Evolutionary conservation across 495 filamentous ascomycete genomes (phyloP), one percentile per base, ranked within the genome.

Genomic region (Aspergillus conjunctus): DNA sequence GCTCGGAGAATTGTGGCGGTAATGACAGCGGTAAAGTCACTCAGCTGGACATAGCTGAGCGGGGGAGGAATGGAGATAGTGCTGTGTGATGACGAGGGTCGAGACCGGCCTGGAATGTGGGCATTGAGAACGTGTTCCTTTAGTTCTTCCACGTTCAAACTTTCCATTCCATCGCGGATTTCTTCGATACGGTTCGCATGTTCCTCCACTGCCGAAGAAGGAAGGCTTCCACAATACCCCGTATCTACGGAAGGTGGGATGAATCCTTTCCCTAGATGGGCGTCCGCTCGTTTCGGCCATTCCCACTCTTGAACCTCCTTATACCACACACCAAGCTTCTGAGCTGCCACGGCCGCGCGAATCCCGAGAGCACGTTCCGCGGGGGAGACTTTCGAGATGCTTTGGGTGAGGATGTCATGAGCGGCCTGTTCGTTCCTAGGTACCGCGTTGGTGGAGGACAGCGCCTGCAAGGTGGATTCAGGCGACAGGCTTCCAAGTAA

Each of bases 1-100:
- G 93, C 85, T 61, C 93, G 90, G 15, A 98, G 68, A 5, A 92
- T 89, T 17, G 91, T 96, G 21, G 91, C 89, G 22, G 94, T 97
- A 44, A 98, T 83, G 37, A 97, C 79, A 30, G 93, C 87, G 3
- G 92, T 93, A 69, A 97, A 86, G 69, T 95, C 92, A 64, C 92
- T 91, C 72, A 97, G 62, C 62, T 83, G 73, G 50, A 80, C 69
- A 80, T 85, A 71, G 70, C 75, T 70, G 74, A 82, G 82, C 48
- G 79, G 75, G 59, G 83, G 80, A 58, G 79, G 85, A 70, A 76
- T 68, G 71, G 83, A 78, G 66, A 72, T 66, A 57, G 73, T 73
- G 64, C 78, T 83, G 70, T 84, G 77, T 69, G 76, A 74, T 22
- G 81, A 83, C 39, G 79, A 78, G 54, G 81, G 81, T 57, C 81